Percentiles rank a stretch among this genome's conserved stretches.
Evolutionary conservation across 1,139 yeast species (phyloP).

Genomic region (Zygoascus meyerae): DNA sequence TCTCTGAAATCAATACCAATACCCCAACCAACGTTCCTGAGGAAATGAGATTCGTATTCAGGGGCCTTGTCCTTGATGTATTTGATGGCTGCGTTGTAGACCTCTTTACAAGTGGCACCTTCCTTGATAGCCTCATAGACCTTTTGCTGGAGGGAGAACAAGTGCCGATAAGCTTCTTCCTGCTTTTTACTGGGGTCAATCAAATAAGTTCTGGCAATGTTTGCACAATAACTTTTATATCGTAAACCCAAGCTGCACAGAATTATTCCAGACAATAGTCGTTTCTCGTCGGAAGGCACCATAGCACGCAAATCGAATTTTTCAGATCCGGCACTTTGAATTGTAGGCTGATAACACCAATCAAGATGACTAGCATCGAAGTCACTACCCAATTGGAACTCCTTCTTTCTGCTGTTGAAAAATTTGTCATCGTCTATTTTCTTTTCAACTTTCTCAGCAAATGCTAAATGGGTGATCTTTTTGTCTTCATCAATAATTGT

Average conservation of each 20-base stretch:
- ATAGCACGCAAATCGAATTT: conserved; percentile 80
- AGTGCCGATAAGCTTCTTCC: conserved; percentile 72
- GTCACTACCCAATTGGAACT: conserved; percentile 53
- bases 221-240: conserved; percentile 85
- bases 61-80: conserved; percentile 53
- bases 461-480: conserved; percentile 63
- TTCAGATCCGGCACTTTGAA: conserved; percentile 69
- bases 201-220: conserved; percentile 79
- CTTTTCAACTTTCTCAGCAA: conserved; percentile 73
- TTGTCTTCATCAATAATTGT: conserved; percentile 80
- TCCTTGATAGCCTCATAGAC: conserved; percentile 55
- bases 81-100: conserved; percentile 59
- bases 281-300: conserved; percentile 65
- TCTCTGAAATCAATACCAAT: conserved; percentile 91
- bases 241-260: conserved; percentile 80
- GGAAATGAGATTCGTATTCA: conserved; percentile 56
- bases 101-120: conserved; percentile 60
- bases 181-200: conserved; percentile 83
- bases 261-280: conserved; percentile 72
- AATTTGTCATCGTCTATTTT: conserved; percentile 75
- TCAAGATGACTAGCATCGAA: conserved; percentile 76
- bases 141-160: conserved; percentile 53
- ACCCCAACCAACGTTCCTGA: conserved; percentile 84
- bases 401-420: conserved; percentile 41
- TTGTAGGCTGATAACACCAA: conserved; percentile 92